A percentile compares a stretch with the other conserved stretches of the same genome.
These are phyloP conservation scores for Apiospora saccharicola DNA, from an alignment of 2,329 filamentous ascomycete species.

Conservation along the genomic window DNA sequence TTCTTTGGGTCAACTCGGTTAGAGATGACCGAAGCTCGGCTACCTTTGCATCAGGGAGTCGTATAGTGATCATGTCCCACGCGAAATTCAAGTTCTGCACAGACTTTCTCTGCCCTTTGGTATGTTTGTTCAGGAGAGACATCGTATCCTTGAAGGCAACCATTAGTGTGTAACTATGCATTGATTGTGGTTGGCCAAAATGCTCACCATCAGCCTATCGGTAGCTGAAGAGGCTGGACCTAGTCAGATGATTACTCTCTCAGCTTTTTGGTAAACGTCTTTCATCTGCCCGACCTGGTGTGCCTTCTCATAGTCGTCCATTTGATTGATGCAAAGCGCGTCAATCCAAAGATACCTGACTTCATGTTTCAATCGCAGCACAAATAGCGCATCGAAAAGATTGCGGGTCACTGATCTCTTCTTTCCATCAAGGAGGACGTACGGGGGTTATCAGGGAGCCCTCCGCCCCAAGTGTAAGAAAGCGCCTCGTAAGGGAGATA, in stretches of 20 bases:
- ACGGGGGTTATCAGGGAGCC: too few relatives aligned
- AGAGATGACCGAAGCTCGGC: not conserved
- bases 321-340: slow-evolving; percentile 28
- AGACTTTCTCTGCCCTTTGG: not conserved
- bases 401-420: not conserved
- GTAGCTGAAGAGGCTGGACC: not conserved
- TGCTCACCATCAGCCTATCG: not conserved
- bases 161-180: not conserved
- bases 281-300: slow-evolving; percentile 32
- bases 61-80: not conserved
- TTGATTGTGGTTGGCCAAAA: not conserved
- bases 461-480: slow-evolving; percentile 1
- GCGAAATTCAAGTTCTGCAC: not conserved
- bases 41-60: not conserved
- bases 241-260: slow-evolving; percentile 32
- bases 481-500: not conserved
- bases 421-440: not conserved
- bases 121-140: not conserved
- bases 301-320: slow-evolving; percentile 26
- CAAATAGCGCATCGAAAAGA: not conserved
- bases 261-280: slow-evolving; percentile 28
- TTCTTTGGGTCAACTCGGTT: too few relatives aligned
- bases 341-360: slow-evolving; percentile 6
- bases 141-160: not conserved
- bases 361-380: not conserved